These are phyloP conservation scores for Rosa rugosa DNA, from an alignment of 306 rosid genomes.

Conservation along the genomic window DNA sequence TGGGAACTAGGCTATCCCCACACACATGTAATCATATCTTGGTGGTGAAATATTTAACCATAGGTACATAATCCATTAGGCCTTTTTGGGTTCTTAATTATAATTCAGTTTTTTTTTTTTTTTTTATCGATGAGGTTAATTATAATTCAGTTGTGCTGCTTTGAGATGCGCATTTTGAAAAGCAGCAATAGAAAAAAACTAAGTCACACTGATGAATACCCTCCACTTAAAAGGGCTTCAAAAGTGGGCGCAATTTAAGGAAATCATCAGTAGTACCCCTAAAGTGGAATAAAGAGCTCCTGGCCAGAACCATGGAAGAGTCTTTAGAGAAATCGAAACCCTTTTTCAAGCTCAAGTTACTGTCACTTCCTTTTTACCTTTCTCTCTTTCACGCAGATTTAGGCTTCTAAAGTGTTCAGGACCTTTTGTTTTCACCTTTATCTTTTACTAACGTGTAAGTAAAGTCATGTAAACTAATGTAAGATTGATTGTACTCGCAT, in stretches of 20 bases:
- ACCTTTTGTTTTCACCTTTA: neutral
- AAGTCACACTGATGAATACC: conserved; percentile 37
- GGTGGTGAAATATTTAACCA: conserved; percentile 24
- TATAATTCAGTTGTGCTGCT: conserved; percentile 10
- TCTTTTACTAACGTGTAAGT: conserved; percentile 27
- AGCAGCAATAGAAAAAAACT: conserved; percentile 31
- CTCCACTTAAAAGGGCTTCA: conserved; percentile 34
- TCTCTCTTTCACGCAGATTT: conserved; percentile 29
- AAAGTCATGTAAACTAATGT: conserved; percentile 10
- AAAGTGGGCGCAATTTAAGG: conserved; percentile 69
- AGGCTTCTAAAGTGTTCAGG: conserved; percentile 18
- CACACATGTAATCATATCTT: conserved; percentile 29
- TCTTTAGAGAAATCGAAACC: conserved; percentile 7
- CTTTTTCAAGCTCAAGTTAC: conserved; percentile 34
- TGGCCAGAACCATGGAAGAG: conserved; percentile 33
- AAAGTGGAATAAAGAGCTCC: conserved; percentile 28
- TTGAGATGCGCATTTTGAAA: conserved; percentile 29
- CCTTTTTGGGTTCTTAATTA: conserved; percentile 26
- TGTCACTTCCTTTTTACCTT: conserved; percentile 18
- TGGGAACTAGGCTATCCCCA: conserved; percentile 34
- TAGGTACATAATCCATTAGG: conserved; percentile 8
- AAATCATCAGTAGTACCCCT: conserved; percentile 30
- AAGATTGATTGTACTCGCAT: neutral
- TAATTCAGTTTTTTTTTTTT: neutral
- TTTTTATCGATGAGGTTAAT: neutral